Evolutionary conservation across 2,329 filamentous ascomycete genomes (phyloP), one percentile per base, ranked within the genome.

Genomic region (Tolypocladium cylindrosporum): DNA sequence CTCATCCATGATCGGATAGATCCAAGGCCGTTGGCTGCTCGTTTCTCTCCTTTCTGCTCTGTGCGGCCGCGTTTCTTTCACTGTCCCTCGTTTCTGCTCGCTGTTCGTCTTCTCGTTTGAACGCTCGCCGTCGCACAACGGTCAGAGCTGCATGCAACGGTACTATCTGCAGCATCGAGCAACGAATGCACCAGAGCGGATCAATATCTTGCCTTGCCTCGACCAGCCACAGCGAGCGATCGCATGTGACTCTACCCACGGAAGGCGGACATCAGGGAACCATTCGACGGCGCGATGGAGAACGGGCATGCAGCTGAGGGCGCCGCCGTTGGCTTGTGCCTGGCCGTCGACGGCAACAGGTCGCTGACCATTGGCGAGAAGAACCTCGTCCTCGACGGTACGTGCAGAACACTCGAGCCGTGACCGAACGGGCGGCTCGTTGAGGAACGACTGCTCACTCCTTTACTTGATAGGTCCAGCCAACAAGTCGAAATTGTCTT

Each of bases 341-440:
- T 73, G n/a, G 55, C 60, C 9, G 61, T 75, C 34, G 67, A 66
- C 54, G 68, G 61, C 51, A 66, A 67, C 58, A 69, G 65, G 60
- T 67, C 66, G 48, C 60, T 75, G 59, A 71, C 65, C 13, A 68
- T 72, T 58, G 65, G 66, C 36, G 62, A 63, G 7, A 65, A 68
- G 43, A 64, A 67, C 11, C 64, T 75, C 43, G 61, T 69, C 43
- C 57, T 75, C 27, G 61, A 67, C 58, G 74, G 74, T 75, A 68
- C 58, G 69, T 60, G 60, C 60, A n/a, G n/a, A 4, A 36, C 57
- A n/a, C n/a, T 40, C n/a, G 41, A n/a, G 34, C 3, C 43, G 5
- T 31, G 43, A 19, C 14, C 27, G 45, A 19, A 10, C 16, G 3
- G 27, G 16, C 34, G 16, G 10, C 3, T 36, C 11, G n/a, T 36